A percentile compares a stretch with the other conserved stretches of the same genome.
These are phyloP conservation scores for Creolimax fragrantissima DNA, from an alignment of 78 protist species.

Conservation along the genomic window DNA sequence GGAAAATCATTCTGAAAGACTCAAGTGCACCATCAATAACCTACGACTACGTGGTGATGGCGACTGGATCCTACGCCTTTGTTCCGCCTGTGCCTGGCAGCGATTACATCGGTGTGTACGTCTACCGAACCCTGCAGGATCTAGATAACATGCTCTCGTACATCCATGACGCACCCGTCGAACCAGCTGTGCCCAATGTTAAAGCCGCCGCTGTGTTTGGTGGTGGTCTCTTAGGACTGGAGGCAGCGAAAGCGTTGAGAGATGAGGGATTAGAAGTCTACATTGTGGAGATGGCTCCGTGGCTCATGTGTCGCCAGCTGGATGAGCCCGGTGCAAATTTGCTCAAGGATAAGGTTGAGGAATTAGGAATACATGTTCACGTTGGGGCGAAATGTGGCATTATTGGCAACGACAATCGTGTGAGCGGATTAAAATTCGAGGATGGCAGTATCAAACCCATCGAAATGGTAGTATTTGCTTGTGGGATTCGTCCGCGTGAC, in stretches of 20 bases:
- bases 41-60: not conserved
- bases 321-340: not conserved
- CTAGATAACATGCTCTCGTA: not conserved
- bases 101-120: not conserved
- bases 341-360: not conserved
- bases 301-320: not conserved
- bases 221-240: conserved; percentile 1
- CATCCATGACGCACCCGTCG: not conserved
- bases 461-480: not conserved
- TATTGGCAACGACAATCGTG: not conserved
- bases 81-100: not conserved
- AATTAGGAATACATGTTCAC: not conserved
- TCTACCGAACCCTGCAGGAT: not conserved
- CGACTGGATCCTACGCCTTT: not conserved
- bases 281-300: not conserved
- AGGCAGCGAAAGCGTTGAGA: not conserved
- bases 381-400: not conserved
- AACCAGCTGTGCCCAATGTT: not conserved
- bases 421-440: not conserved
- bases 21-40: not conserved
- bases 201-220: not conserved
- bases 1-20: not conserved
- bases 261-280: not conserved
- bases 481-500: not conserved
- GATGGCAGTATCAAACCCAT: not conserved